Base-by-base conservation (phyloP, 2,329 filamentous ascomycete genomes). In the Orbilia oligospora region DNA sequence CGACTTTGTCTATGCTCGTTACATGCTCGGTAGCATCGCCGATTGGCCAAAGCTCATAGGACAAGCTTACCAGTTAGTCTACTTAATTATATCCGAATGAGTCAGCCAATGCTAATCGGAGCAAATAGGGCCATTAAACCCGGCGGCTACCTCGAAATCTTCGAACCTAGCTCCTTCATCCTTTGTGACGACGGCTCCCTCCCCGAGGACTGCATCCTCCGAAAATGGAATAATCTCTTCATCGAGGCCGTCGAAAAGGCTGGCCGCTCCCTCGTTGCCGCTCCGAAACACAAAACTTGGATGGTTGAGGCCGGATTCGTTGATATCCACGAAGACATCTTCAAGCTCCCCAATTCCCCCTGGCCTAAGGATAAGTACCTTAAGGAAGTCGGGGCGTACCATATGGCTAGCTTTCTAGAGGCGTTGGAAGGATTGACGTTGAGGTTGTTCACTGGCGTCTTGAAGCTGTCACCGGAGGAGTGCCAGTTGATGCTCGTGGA, bases 131-230 rank as follows among this genome's bases (percentile, higher is more conserved):
- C 65, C 8, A 69, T 81, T 24, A 81, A 80, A 20, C 81, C 81
- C 18, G 81, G 81, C 14, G 81, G 81, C 1, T 73, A 71, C 20
- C 38, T 81, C 22, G 81, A 81, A 63, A 71, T 81, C 22, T 48
- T 80, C 22, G 81, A 69, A 46, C 65, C 78, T 66, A 93, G 97
- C 84, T 92, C 92, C 84, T 76, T 53, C n/a, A 75, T 72, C 33
- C 72, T 67, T 9, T 66, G 44, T 2, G 81, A 81, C 49, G 80
- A 80, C 24, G 53, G 49, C 3, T 89, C 89, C 9, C 38, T 80
- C 1, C 46, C 58, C 1, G 27, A 33, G 1, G 70, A 72, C 5
- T 65, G 63, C 5, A 24, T 65, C 0, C 36, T 81, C 27, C 55
- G 58, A 22, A 56, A 76, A 61, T 82, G 81, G 81, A 79, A 79